These are phyloP conservation scores for Pseudogymnoascus sp. DNA, from an alignment of 2,329 filamentous ascomycete species.

Conservation along the genomic window DNA sequence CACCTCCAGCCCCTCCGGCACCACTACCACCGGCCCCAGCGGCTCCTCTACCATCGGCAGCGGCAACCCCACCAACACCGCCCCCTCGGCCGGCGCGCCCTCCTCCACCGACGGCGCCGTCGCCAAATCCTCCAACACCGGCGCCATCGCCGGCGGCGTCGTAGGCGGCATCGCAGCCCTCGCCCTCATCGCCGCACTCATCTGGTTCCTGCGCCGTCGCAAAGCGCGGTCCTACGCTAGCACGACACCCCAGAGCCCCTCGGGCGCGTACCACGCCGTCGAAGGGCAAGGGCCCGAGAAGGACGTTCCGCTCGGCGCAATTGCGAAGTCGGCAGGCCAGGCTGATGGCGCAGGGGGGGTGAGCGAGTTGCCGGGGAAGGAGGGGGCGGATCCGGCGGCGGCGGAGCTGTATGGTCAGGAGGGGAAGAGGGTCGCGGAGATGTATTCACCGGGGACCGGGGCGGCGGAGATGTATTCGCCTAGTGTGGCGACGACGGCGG, in stretches of 20 bases:
- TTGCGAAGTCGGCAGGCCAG: not conserved
- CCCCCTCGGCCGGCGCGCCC: not conserved
- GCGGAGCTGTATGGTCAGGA: not conserved
- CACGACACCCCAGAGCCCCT: not conserved
- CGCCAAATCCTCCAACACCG: not conserved
- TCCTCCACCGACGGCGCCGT: not conserved
- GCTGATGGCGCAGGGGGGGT: not conserved
- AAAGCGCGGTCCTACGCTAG: not conserved
- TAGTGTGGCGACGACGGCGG: not conserved
- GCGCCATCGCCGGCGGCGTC: not conserved
- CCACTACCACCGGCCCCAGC: not conserved
- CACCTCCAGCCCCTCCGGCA: not conserved
- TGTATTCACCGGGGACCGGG: not conserved
- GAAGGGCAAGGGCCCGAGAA: not conserved
- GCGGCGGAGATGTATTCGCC: not conserved
- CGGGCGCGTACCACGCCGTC: not conserved
- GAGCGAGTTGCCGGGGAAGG: not conserved
- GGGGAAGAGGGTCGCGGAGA: not conserved
- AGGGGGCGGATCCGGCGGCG: not conserved
- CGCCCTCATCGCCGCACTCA: not conserved
- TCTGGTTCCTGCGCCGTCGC: not conserved
- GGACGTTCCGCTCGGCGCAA: not conserved
- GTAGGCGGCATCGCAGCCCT: not conserved
- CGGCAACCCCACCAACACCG: not conserved
- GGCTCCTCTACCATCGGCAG: too few relatives aligned